A percentile compares a stretch with the other conserved stretches of the same genome.
Conservation (phyloP, 2,329 filamentous ascomycete genomes). For the Ceratocystis alfenasii region DNA sequence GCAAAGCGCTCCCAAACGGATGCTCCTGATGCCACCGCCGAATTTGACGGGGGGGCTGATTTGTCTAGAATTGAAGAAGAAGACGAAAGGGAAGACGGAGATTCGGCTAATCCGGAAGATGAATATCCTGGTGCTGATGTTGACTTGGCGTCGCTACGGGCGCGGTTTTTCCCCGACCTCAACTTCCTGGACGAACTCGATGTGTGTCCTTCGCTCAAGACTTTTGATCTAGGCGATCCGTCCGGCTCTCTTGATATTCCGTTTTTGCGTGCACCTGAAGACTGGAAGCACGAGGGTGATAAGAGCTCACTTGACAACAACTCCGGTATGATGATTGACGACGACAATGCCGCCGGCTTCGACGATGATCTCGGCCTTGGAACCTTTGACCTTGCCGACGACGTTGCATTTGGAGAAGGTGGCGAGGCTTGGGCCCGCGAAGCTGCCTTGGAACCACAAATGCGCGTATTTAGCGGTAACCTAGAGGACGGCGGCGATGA, state of each 20-base stretch:
- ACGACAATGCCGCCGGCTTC: slow-evolving; percentile 65
- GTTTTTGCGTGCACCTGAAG: slow-evolving; percentile 78
- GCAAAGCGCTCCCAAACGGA: slow-evolving; percentile 29
- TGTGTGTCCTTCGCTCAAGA: slow-evolving; percentile 88
- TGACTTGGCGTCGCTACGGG: slow-evolving; percentile 61
- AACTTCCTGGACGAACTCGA: slow-evolving; percentile 68
- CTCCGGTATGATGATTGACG: slow-evolving; percentile 75
- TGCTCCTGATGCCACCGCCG: neutral
- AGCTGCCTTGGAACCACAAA: slow-evolving; percentile 74
- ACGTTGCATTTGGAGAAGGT: slow-evolving; percentile 85
- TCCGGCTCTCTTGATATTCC: slow-evolving; percentile 79
- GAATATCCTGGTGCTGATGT: slow-evolving; percentile 48
- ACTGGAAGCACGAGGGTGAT: slow-evolving; percentile 53
- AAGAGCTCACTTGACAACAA: slow-evolving; percentile 50
- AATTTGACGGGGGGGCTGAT: neutral
- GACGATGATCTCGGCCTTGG: slow-evolving; percentile 60
- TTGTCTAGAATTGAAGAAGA: slow-evolving; percentile 26
- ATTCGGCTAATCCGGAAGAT: slow-evolving; percentile 34
- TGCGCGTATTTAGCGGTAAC: slow-evolving; percentile 60
- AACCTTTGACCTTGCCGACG: slow-evolving; percentile 59
- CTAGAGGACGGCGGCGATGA: slow-evolving; percentile 43
- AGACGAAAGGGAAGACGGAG: slow-evolving; percentile 33
- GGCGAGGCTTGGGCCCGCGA: slow-evolving; percentile 92
- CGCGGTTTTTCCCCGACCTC: slow-evolving; percentile 78
- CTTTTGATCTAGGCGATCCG: slow-evolving; percentile 79